Base-by-base conservation (phyloP, 805 yeast species). In the Kluyveromyces wickerhamii region DNA sequence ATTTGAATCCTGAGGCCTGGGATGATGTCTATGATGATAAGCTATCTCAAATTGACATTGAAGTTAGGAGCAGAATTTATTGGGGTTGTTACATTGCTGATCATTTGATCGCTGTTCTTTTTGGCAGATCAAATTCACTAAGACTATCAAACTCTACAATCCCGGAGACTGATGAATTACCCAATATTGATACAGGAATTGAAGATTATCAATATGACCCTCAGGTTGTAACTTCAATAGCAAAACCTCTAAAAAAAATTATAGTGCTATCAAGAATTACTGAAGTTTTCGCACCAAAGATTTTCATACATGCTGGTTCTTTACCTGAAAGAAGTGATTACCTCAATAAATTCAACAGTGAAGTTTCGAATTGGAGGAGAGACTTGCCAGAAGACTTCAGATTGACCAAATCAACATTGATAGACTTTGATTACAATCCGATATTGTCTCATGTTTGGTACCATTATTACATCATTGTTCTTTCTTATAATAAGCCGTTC, bases 71-170 rank as follows among this genome's bases (percentile, higher is more conserved):
- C 39, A 56, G 81, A 39, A 69, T 75, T 12, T 71, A 70, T 47
- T 75, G 81, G 81, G 80, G 80, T 5, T 66, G 74, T 29, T 75
- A 69, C 45, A 56, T 74, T 43, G 76, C 75, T 5, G 81, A 75
- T 49, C 79, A 72, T 47, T 66, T 74, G 43, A 69, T 74, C 22
- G 66, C 77, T 37, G 56, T 74, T 24, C 54, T 74, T 13, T 59
- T 73, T 34, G 80, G 80, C 4, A 54, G 79, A 35, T 78, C 79
- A 0, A 66, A 75, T 1, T 50, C 66, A 3, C 49, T 75, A 31
- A 67, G 73, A 43, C 49, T 69, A 34, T 62, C 69, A n/a, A 76
- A 74, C 43, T 71, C 79, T 1, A 65, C 78, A 2, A 71, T 74
- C 11, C 73, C 74, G 0, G 78, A 72, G 37, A 65, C 77, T 4